A percentile compares a stretch with the other conserved stretches of the same genome.
phyloP scores from a whole-genome alignment of 2,329 filamentous ascomycete species.

The Stachybotrys chartarum region DNA sequence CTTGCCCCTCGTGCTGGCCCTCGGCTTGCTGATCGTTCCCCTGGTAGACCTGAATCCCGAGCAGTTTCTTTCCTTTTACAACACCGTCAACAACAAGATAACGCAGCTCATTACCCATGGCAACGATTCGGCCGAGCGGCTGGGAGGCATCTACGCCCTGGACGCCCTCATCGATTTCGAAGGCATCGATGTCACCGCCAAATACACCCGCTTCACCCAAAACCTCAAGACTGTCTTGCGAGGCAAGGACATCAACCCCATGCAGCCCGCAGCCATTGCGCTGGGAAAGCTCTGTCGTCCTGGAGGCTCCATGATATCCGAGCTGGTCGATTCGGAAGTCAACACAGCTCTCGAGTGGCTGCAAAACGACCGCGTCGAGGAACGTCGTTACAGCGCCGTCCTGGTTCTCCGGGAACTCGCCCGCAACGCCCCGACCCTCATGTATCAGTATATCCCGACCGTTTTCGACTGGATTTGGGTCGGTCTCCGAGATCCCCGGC shows the following conservation, averaged over 20 bases:
- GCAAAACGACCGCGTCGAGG: conserved; percentile 89
- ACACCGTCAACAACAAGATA: conserved; percentile 48
- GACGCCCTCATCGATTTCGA: conserved; percentile 95
- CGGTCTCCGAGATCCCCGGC: conserved; percentile 79
- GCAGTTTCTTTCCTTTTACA: conserved; percentile 60
- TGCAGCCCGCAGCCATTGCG: conserved; percentile 83
- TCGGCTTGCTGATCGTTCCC: conserved; percentile 7
- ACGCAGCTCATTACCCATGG: conserved; percentile 72
- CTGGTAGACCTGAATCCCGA: conserved; percentile 66
- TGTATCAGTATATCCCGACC: conserved; percentile 92
- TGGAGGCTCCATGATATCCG: conserved; percentile 87
- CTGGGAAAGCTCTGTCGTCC: conserved; percentile 87
- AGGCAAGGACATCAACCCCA: conserved; percentile 83
- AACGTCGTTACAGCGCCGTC: conserved; percentile 86
- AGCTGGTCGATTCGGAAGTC: conserved; percentile 93
- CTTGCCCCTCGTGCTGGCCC: background rate
- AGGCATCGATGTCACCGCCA: conserved; percentile 84
- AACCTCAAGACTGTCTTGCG: conserved; percentile 82
- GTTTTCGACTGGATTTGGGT: conserved; percentile 97
- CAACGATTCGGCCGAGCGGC: conserved; percentile 77
- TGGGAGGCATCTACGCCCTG: conserved; percentile 87
- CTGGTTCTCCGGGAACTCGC: conserved; percentile 86
- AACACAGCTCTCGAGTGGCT: conserved; percentile 96
- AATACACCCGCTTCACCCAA: conserved; percentile 89
- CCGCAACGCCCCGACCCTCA: conserved; percentile 85